These are phyloP conservation scores for Colletotrichum horii DNA, from an alignment of 2,329 filamentous ascomycete species.

Conservation along the genomic window DNA sequence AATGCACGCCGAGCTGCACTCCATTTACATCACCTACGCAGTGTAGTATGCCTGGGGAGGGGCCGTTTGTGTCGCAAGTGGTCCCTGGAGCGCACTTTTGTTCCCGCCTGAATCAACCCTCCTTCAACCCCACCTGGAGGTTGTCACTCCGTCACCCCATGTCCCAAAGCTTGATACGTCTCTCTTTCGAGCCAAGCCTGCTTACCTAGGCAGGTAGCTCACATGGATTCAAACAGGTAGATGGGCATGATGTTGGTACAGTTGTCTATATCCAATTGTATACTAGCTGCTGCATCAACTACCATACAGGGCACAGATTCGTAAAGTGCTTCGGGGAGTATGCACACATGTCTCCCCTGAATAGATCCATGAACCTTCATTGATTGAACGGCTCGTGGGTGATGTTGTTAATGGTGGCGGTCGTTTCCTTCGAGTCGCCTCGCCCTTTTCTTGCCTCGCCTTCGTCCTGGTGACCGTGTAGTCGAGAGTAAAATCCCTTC, in stretches of 20 bases:
- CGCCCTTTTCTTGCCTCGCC: not conserved
- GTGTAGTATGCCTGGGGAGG: not conserved
- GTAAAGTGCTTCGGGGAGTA: not conserved
- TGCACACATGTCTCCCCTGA: not conserved
- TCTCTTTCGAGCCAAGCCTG: not conserved
- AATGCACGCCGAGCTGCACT: conserved; percentile 15
- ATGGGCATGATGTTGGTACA: not conserved
- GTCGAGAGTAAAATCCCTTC: not conserved
- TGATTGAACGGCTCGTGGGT: not conserved
- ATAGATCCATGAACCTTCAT: not conserved
- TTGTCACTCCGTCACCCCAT: not conserved
- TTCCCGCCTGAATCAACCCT: not conserved
- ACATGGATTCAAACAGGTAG: not conserved
- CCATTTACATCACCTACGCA: not conserved
- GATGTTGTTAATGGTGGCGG: not conserved
- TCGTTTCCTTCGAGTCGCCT: not conserved
- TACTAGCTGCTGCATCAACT: not conserved
- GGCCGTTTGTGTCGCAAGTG: conserved; percentile 15
- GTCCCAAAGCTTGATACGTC: not conserved
- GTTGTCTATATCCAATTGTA: conserved; percentile 9
- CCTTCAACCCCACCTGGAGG: not conserved
- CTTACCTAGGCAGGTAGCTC: not conserved
- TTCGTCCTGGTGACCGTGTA: not conserved
- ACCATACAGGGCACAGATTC: not conserved
- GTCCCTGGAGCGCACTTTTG: conserved; percentile 13